Evolutionary conservation across 108 stramenopile species (phyloP).

Genomic region (Pelagomonas calceolata): DNA sequence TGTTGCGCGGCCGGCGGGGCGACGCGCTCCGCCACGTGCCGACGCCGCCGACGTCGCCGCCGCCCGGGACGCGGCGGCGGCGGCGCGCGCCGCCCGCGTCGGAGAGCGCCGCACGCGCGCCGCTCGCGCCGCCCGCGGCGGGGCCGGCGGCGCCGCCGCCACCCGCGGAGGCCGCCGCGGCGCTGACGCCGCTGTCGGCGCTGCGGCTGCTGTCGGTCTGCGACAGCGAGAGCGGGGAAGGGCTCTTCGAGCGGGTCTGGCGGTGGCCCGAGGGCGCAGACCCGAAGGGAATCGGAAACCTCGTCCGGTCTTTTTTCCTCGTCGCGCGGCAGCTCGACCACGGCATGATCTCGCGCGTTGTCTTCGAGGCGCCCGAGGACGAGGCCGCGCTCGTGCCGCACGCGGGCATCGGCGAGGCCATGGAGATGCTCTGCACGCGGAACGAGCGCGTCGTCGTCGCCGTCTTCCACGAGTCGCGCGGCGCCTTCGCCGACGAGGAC

Average conservation of each 20-base stretch:
- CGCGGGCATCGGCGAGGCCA: background rate
- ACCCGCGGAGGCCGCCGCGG: too few species aligned
- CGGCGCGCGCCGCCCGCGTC: too few species aligned
- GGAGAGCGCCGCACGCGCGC: too few species aligned
- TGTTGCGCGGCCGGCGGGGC: too few species aligned
- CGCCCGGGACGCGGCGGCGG: too few species aligned
- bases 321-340: background rate
- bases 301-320: background rate
- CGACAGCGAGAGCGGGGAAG: background rate
- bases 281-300: slow-evolving; percentile 11
- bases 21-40: too few species aligned
- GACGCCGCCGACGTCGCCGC: too few species aligned
- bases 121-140: too few species aligned
- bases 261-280: slow-evolving; percentile 21
- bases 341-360: background rate
- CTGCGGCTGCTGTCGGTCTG: background rate
- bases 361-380: background rate
- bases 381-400: too few species aligned
- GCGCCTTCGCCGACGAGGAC: too few species aligned
- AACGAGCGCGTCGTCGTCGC: slow-evolving; percentile 1
- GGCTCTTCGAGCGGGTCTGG: slow-evolving; percentile 18
- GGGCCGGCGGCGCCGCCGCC: too few species aligned
- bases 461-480: background rate
- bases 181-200: too few species aligned
- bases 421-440: background rate